These are phyloP conservation scores for Verticillium tricorpus DNA, from an alignment of 2,329 filamentous ascomycete genomes.

Conservation along the genomic window DNA sequence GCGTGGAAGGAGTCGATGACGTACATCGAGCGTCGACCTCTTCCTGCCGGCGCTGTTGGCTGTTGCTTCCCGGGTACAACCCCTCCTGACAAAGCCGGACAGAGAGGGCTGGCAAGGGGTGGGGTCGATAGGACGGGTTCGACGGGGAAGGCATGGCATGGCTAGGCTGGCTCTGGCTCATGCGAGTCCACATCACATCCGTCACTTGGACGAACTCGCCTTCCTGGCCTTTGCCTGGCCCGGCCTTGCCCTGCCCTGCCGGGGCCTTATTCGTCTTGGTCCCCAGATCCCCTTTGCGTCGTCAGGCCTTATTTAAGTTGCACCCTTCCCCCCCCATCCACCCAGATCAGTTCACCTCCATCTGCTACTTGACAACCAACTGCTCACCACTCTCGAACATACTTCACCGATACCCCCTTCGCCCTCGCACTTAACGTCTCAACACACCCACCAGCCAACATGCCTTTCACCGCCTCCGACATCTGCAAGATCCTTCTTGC, in stretches of 20 bases:
- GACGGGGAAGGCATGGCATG: background rate
- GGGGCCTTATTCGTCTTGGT: slow-evolving; percentile 1
- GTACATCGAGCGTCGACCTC: slow-evolving; percentile 4
- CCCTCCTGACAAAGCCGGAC: background rate
- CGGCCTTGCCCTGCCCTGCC: background rate
- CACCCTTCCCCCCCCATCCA: background rate
- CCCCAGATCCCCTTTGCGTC: background rate
- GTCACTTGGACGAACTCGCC: background rate
- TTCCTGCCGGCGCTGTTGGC: background rate
- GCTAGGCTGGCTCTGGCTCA: slow-evolving; percentile 3
- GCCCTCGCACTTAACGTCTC: background rate
- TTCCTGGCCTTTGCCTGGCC: background rate
- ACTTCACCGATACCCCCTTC: slow-evolving; percentile 6
- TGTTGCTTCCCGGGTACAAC: background rate
- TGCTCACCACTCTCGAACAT: background rate
- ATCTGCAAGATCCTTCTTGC: slow-evolving; percentile 75
- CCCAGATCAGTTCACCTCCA: slow-evolving; percentile 6
- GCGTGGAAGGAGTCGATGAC: slow-evolving; percentile 10
- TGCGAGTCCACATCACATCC: slow-evolving; percentile 15
- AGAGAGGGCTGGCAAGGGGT: background rate
- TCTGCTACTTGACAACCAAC: background rate
- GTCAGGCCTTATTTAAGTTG: background rate
- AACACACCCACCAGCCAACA: slow-evolving; percentile 26
- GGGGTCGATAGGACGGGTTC: background rate
- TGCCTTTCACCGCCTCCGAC: slow-evolving; percentile 54